Evolutionary conservation across 345 rosid genomes (phyloP).

Genomic region (Lepidium didymum): DNA sequence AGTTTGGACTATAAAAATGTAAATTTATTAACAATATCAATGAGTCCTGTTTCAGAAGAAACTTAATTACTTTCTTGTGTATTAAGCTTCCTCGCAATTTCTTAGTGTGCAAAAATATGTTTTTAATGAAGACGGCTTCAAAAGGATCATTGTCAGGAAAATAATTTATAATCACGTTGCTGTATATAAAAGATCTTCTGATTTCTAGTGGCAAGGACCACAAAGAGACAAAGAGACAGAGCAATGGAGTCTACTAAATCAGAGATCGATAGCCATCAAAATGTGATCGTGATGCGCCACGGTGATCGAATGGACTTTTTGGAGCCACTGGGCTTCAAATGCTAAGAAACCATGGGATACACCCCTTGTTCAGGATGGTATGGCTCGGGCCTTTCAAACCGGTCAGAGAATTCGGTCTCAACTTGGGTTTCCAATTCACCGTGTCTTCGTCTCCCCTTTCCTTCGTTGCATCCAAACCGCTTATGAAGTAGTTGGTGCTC

Average conservation of each 20-base stretch:
- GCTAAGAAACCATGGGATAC: too few relatives aligned
- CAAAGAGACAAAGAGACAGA: constrained; percentile 9
- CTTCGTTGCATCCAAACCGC: constrained; percentile 83
- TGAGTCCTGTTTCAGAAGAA: neutral
- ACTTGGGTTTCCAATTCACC: too few relatives aligned
- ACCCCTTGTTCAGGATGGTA: constrained; percentile 35
- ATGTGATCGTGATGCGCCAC: constrained; percentile 41
- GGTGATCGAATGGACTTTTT: too few relatives aligned
- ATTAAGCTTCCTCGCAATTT: constrained; percentile 6
- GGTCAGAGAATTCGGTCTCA: too few relatives aligned
- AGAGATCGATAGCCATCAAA: constrained; percentile 29
- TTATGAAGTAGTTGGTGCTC: constrained; percentile 43
- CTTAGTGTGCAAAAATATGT: neutral
- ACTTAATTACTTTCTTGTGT: neutral
- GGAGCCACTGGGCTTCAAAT: too few relatives aligned
- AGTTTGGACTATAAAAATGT: neutral
- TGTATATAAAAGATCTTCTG: neutral
- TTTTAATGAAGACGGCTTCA: neutral
- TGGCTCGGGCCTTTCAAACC: constrained; percentile 38
- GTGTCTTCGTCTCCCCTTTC: constrained; percentile 79
- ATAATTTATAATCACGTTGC: too few relatives aligned
- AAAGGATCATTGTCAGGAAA: neutral
- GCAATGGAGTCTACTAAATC: constrained; percentile 13
- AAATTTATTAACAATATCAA: neutral
- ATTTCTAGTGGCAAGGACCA: neutral